phyloP scores from a whole-genome alignment of 1,284 basidiomycete genomes.

The Trichosporon ovoides region DNA sequence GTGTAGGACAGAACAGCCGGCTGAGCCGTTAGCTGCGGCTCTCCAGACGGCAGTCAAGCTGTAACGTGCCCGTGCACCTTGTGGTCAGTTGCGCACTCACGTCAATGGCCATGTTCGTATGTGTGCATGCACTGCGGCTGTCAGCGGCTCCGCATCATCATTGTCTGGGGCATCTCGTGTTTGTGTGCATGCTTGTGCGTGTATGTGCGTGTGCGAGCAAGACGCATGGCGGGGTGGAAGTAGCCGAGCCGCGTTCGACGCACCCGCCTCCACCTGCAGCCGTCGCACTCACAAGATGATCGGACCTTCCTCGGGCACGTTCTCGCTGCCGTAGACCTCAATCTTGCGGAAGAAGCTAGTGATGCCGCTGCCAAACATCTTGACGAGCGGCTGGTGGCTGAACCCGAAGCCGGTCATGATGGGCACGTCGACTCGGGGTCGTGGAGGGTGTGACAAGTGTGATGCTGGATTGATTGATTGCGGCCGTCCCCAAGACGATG shows the following conservation, averaged over 20 bases:
- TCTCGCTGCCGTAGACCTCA: constrained; percentile 73
- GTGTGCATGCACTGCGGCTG: constrained; percentile 65
- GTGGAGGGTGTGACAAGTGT: neutral
- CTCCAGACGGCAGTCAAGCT: too few species aligned
- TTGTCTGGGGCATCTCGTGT: neutral
- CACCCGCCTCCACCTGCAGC: neutral
- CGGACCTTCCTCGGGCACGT: constrained; percentile 75
- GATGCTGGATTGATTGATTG: neutral
- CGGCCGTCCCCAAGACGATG: neutral
- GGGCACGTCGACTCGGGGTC: neutral
- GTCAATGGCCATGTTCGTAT: constrained; percentile 92
- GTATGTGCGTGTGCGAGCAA: neutral
- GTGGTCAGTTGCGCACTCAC: constrained; percentile 53
- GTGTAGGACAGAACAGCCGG: constrained; percentile 45
- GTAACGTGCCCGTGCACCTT: too few species aligned
- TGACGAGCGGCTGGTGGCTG: constrained; percentile 62
- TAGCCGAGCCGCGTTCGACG: neutral
- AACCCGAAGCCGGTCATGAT: constrained; percentile 51
- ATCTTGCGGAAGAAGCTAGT: constrained; percentile 81
- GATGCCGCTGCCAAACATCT: constrained; percentile 65
- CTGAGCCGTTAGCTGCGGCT: constrained; percentile 19
- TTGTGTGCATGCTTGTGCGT: neutral
- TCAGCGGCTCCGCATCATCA: constrained; percentile 21
- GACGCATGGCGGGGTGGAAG: neutral
- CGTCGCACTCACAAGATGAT: constrained; percentile 71